Percentiles rank a stretch among this genome's conserved stretches.
Conservation (phyloP, 768 basidiomycete genomes). For the Agaricus sinodeliciosus region DNA sequence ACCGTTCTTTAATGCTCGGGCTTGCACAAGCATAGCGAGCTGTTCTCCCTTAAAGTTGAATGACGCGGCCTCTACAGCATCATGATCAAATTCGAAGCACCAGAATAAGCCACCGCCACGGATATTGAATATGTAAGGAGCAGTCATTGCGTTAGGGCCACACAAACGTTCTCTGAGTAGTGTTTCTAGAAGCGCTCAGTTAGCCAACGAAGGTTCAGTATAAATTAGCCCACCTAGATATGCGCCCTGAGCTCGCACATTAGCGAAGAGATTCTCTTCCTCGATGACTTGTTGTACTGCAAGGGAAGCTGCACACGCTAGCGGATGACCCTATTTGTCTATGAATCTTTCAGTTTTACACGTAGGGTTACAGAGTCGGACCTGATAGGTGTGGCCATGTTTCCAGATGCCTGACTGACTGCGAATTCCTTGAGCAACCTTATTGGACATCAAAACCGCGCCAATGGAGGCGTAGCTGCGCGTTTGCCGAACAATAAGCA, state of each 20-base stretch:
- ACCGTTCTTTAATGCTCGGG: constrained; percentile 57
- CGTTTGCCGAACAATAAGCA: not conserved
- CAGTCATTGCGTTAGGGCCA: constrained; percentile 48
- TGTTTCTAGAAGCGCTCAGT: constrained; percentile 22
- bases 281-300: constrained; percentile 74
- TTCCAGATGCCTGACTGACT: constrained; percentile 69
- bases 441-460: constrained; percentile 70
- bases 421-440: constrained; percentile 63
- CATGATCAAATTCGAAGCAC: constrained; percentile 78
- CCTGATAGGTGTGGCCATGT: constrained; percentile 86
- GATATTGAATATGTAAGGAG: constrained; percentile 70
- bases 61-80: constrained; percentile 29
- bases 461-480: constrained; percentile 75
- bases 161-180: constrained; percentile 51
- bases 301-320: constrained; percentile 72
- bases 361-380: constrained; percentile 11
- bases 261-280: constrained; percentile 64
- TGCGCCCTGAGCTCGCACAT: constrained; percentile 51
- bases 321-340: constrained; percentile 51
- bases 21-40: constrained; percentile 70
- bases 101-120: constrained; percentile 83
- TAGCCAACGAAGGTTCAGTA: not conserved
- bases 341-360: not conserved
- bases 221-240: constrained; percentile 36
- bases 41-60: constrained; percentile 43